Percentiles rank a stretch among this genome's conserved stretches.
Evolutionary conservation across 1,284 basidiomycete species (phyloP).

Genomic region (Ganoderma boninense): DNA sequence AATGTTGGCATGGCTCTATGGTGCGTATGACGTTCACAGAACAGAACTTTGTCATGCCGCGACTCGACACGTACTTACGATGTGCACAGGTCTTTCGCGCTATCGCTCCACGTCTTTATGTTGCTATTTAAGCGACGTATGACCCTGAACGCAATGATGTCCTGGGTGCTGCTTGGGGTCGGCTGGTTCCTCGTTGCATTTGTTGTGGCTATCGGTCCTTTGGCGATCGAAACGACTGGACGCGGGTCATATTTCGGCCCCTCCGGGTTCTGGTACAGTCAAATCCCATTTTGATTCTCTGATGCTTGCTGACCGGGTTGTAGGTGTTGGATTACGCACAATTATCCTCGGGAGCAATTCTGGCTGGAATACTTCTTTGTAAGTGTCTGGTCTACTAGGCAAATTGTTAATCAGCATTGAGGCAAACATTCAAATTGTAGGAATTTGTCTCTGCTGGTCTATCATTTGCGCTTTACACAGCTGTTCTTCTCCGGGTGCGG

Average conservation of each 20-base stretch:
- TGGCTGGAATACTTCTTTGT: conserved; percentile 59
- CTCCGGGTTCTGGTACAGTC: conserved; percentile 50
- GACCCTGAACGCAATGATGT: conserved; percentile 14
- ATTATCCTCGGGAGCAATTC: conserved; percentile 50
- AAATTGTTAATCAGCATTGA: neutral
- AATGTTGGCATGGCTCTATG: conserved; percentile 53
- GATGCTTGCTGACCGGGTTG: neutral
- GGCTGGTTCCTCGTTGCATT: conserved; percentile 48
- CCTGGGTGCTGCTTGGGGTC: conserved; percentile 37
- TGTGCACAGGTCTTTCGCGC: conserved; percentile 46
- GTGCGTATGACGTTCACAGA: conserved; percentile 28
- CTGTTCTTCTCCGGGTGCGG: conserved; percentile 49
- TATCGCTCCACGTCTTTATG: conserved; percentile 52
- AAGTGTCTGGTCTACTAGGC: neutral
- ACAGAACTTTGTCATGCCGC: neutral
- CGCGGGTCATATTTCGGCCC: conserved; percentile 53
- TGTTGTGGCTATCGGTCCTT: conserved; percentile 48
- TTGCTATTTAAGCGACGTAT: conserved; percentile 51
- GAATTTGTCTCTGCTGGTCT: conserved; percentile 46
- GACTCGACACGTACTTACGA: neutral
- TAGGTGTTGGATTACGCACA: conserved; percentile 58
- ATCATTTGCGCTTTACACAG: conserved; percentile 47
- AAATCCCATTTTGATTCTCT: neutral
- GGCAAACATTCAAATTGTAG: conserved; percentile 27
- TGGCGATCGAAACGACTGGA: conserved; percentile 42